Base-by-base conservation (phyloP, 495 filamentous ascomycete genomes). In the Aspergillus biplanus region DNA sequence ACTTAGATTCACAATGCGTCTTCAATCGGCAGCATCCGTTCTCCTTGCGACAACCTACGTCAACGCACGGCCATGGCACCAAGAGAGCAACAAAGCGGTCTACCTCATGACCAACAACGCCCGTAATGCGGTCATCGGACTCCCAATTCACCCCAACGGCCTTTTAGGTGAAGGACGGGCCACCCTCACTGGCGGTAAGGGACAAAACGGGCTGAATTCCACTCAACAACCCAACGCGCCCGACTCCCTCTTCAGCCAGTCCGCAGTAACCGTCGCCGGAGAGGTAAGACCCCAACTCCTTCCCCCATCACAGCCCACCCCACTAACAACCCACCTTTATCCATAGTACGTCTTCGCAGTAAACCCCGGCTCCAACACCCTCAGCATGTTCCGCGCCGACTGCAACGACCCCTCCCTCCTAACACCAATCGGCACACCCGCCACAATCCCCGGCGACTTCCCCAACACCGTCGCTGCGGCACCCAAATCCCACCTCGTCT, bases 101-200 rank as follows among this genome's bases (percentile, higher is more conserved):
- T 57, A 57, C 54, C 7, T 57, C 35, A 12, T 57, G 7, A 57
- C 54, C 6, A 57, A 57, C 34, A 57, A 42, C 37, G 34, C 34
- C 1, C 13, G 7, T 3, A 57, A 57, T 12, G 54, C 54, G 0
- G 18, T 57, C 15, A 46, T 57, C 16, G 54, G 54, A 8, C 33
- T 42, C 18, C 33, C 54, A 11, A 44, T 57, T 31, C 11, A 46
- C 16, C 0, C 2, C 6, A 57, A 57, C 21, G 54, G 54, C 0
- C 37, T 42, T 0, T 33, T 57, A 12, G 54, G 54, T 12, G 12
- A 57, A 11, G 54, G 15, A 11, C 54, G 44, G 3, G 54, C 31
- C 6, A 57, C 54, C 9, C 3, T 46, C 5, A 57, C 54, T 5
- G 54, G 54, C 1, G 54, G 54, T 11, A 18, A 6, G 16, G 54